Conservation (phyloP, 352 stramenopile genomes). For the Sclerospora graminicola region DNA sequence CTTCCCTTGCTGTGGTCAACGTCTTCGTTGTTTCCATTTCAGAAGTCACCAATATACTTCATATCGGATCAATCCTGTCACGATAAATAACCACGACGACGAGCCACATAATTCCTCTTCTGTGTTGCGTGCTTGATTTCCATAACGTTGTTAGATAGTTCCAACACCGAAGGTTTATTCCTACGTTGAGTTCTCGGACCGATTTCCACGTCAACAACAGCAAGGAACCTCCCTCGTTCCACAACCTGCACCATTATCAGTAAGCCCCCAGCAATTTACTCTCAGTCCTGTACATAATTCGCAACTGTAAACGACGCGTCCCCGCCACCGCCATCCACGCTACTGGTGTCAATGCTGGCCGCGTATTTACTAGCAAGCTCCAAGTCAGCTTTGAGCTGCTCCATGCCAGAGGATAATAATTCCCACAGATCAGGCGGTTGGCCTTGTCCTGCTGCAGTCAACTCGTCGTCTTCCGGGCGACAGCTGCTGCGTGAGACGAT, state of each 20-base stretch:
- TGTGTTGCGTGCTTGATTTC: too few species aligned
- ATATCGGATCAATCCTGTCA: too few species aligned
- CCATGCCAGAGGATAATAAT: constrained; percentile 77
- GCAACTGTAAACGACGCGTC: constrained; percentile 48
- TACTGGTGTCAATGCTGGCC: constrained; percentile 61
- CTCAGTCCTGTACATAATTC: constrained; percentile 20
- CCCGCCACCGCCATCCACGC: constrained; percentile 28
- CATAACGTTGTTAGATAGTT: too few species aligned
- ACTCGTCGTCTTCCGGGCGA: constrained; percentile 57
- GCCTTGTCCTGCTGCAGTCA: constrained; percentile 36
- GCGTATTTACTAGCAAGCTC: constrained; percentile 83
- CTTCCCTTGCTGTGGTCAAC: too few species aligned
- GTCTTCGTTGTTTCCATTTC: too few species aligned
- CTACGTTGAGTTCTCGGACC: too few species aligned
- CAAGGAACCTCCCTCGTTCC: too few species aligned
- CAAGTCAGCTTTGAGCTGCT: constrained; percentile 82
- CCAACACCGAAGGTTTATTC: too few species aligned
- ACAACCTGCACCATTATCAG: constrained; percentile 15
- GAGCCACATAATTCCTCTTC: too few species aligned
- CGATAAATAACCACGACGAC: too few species aligned
- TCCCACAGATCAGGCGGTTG: constrained; percentile 76
- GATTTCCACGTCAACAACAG: too few species aligned
- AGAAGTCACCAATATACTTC: too few species aligned
- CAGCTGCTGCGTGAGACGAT: constrained; percentile 71
- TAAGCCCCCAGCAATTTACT: constrained; percentile 14